Percentiles rank a stretch among this genome's conserved stretches.
These are phyloP conservation scores for Pseudocercospora crystallina DNA, from an alignment of 2,329 filamentous ascomycete genomes.

Conservation along the genomic window DNA sequence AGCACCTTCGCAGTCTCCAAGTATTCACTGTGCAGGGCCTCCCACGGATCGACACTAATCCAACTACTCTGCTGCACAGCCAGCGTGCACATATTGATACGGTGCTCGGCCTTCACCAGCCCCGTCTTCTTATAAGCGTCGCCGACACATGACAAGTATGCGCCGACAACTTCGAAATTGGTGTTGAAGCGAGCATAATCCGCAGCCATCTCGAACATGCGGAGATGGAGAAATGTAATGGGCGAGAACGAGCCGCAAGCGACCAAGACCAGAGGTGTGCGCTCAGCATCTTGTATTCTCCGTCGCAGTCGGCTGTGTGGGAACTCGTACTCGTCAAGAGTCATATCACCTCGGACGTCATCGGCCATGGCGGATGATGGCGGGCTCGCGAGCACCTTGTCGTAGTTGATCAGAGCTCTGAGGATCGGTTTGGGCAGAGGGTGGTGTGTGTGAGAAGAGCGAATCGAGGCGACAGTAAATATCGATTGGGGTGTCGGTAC, in stretches of 20 bases:
- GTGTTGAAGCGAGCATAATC: conserved; percentile 75
- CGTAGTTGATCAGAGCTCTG: conserved; percentile 17
- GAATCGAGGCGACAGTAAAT: not conserved
- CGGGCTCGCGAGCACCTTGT: not conserved
- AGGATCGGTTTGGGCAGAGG: not conserved
- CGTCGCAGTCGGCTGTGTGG: conserved; percentile 60
- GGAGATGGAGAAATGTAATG: conserved; percentile 66
- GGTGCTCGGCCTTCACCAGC: conserved; percentile 69
- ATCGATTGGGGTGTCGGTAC: not conserved
- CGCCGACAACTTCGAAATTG: conserved; percentile 81
- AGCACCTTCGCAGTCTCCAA: conserved; percentile 85
- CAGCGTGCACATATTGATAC: conserved; percentile 83
- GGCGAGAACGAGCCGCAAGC: conserved; percentile 60
- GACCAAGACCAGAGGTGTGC: conserved; percentile 65
- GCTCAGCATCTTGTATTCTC: conserved; percentile 55
- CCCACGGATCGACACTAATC: conserved; percentile 85
- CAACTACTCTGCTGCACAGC: conserved; percentile 75
- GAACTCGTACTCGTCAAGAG: conserved; percentile 58
- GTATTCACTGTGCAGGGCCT: conserved; percentile 81
- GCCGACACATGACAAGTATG: conserved; percentile 77
- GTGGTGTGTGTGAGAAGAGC: not conserved
- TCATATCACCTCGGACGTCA: conserved; percentile 30
- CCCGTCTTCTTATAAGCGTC: conserved; percentile 79
- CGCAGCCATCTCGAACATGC: conserved; percentile 85
- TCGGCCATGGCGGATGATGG: conserved; percentile 23